phyloP scores from a whole-genome alignment of 2,329 filamentous ascomycete genomes.

The Lachnellula suecica region DNA sequence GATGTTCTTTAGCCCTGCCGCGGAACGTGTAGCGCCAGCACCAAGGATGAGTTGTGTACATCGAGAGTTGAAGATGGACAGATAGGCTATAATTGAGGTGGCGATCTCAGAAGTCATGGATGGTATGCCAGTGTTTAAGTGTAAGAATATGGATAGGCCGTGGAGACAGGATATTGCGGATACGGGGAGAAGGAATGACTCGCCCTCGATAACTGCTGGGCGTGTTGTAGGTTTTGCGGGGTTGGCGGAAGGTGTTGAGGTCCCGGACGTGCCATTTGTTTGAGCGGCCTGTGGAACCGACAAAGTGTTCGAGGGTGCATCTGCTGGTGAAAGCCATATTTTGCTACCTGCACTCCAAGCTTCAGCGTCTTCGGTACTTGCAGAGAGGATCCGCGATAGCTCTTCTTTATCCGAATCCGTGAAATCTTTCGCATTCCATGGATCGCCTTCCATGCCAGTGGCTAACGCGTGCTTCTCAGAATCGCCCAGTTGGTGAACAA shows the following conservation, averaged over 20 bases:
- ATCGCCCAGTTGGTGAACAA: slow-evolving; percentile 70
- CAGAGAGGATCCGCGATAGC: slow-evolving; percentile 63
- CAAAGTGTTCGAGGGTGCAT: slow-evolving; percentile 22
- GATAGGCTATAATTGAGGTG: slow-evolving; percentile 75
- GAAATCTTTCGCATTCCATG: slow-evolving; percentile 79
- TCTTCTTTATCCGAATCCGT: slow-evolving; percentile 58
- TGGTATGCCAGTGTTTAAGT: slow-evolving; percentile 80
- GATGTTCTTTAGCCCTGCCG: slow-evolving; percentile 92
- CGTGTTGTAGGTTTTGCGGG: slow-evolving; percentile 61
- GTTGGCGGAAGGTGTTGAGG: slow-evolving; percentile 17
- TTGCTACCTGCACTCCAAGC: slow-evolving; percentile 63
- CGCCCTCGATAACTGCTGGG: slow-evolving; percentile 76
- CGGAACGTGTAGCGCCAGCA: slow-evolving; percentile 84
- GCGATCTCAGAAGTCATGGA: slow-evolving; percentile 86
- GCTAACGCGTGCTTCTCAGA: slow-evolving; percentile 72
- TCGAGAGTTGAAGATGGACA: slow-evolving; percentile 92
- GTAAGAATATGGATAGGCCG: slow-evolving; percentile 79
- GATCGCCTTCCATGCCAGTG: slow-evolving; percentile 75
- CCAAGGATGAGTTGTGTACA: slow-evolving; percentile 96
- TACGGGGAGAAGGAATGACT: slow-evolving; percentile 81
- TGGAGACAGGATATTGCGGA: slow-evolving; percentile 80
- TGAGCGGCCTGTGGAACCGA: slow-evolving; percentile 3
- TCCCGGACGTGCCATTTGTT: slow-evolving; percentile 10
- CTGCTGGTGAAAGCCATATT: slow-evolving; percentile 50
- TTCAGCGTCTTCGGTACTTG: slow-evolving; percentile 68